Evolutionary conservation across 2,329 filamentous ascomycete genomes (phyloP), one percentile per base, ranked within the genome.

Genomic region (Fusarium luffae): DNA sequence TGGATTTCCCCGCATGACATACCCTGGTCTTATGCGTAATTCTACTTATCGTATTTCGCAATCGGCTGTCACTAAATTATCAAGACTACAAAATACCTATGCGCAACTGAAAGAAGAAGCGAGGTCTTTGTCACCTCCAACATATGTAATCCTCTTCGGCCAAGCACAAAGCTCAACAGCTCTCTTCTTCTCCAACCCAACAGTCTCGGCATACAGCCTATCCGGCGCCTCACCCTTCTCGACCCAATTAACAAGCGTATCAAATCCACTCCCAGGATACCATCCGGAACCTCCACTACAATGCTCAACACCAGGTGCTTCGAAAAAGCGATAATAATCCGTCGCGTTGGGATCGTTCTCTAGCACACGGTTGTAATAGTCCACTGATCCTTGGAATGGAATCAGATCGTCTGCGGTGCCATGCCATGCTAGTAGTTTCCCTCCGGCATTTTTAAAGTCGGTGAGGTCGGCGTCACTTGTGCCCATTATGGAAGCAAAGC

Each of bases 401-500:
- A 71, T 66, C 0, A 69, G 30, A 0, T 68, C n/a, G 41, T 73
- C 70, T 2, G 62, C 59, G 10, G 69, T 66, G 2, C 70, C 70
- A n/a, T 73, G 70, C 64, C 70, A 73, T 0, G 60, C 25, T 4
- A 72, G 48, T 14, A 73, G 21, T 9, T 73, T 73, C 10, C 70
- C 70, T 5, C 69, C 64, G 2, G 56, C 50, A 0, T 48, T 48
- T 11, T 66, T 70, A 7, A 72, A 73, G 40, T 59, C 49, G 2
- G 52, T 62, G 1, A 73, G 58, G 14, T 73, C 70, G 0, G 61
- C 25, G 25, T 72, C 60, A n/a, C 48, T 42, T 5, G 70, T 57
- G 5, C 69, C 69, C 7, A 69, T 66, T 2, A 69, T 54, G 1
- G 69, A 70, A 9, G 47, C 52, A 27, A 70, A 73, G 3, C 71